Evolutionary conservation across 2,329 filamentous ascomycete genomes (phyloP), one percentile per base, ranked within the genome.

Genomic region (Parascedosporium putredinis): DNA sequence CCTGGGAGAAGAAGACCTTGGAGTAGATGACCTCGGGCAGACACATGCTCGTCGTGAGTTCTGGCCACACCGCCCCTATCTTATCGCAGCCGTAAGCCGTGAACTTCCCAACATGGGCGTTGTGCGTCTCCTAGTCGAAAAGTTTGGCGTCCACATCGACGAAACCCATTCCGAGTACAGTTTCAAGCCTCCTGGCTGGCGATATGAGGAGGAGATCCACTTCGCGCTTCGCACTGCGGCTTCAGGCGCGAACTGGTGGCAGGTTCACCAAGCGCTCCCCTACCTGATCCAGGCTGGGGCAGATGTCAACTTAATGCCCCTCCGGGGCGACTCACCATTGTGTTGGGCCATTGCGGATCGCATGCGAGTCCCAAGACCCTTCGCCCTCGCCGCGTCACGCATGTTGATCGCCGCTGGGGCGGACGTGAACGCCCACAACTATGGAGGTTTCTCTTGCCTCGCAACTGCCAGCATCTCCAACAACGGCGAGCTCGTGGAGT

Each of bases 31-130:
- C n/a, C n/a, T n/a, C n/a, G n/a, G n/a, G n/a, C n/a, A n/a, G n/a
- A n/a, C n/a, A n/a, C n/a, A n/a, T n/a, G n/a, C n/a, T n/a, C n/a
- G n/a, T n/a, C n/a, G n/a, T n/a, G n/a, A n/a, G n/a, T n/a, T n/a
- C n/a, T n/a, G n/a, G n/a, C n/a, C n/a, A n/a, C n/a, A n/a, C n/a
- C n/a, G n/a, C n/a, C 58, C 59, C 0, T 56, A 61, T 5, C 51
- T 65, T 1, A 33, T 60, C 9, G 45, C 54, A 2, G 64, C 64
- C 20, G 61, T 64, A 43, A 24, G 46, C n/a, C 54, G 60, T 23
- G 49, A 58, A 3, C 50, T 63, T 10, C 65, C 65, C 6, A 67
- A 68, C 33, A 60, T 68, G 51, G 57, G 60, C 4, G 57, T 66
- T 3, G 54, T 67, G 1, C 58, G 59, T 9, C 40, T 66, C 2